Evolutionary conservation across 495 filamentous ascomycete genomes (phyloP), one percentile per base, ranked within the genome.

Genomic region (Bacidia gigantensis): DNA sequence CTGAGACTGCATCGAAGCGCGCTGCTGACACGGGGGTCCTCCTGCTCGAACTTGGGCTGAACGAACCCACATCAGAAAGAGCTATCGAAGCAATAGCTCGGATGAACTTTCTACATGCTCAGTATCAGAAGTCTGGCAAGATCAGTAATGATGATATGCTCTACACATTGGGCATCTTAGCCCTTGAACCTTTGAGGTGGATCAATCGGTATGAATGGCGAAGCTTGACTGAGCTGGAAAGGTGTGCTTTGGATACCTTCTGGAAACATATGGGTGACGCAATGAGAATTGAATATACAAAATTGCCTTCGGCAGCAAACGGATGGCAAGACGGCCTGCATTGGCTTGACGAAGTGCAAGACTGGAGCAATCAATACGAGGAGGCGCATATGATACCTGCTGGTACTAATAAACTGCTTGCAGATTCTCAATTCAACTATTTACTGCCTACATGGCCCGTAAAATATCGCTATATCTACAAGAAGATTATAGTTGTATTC

Each of bases 141-240:
- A 84, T 86, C 52, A 67, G 65, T 9, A 76, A 84, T 22, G 67
- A 72, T 14, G 81, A 85, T 25, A 72, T 85, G 64, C 66, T 86
- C 1, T 86, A 82, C 62, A 82, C 79, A 0, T 68, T 85, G 0
- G 72, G 69, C 12, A 67, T 83, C 0, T 84, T 83, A 60, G 71
- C 77, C 0, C 57, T 71, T 0, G 72, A 84, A 53, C 79, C 79
- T 0, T 63, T 75, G 46, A 62, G 68, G 5, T 84, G 79, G 64
- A 69, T 79, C 21, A 57, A 65, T 3, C 56, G 59, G 3, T 82
- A 73, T 57, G 82, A 86, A 56, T 86, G 81, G 81, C 72, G 82
- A 3, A 12, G 60, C 0, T 56, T 83, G 51, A 81, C 67, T 14
- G 74, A 79, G 0, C 64, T 85, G 52, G 82, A 86, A 60, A 61